A percentile compares a stretch with the other conserved stretches of the same genome.
phyloP scores from a whole-genome alignment of 768 basidiomycete species.

The Hygrophorus russula region DNA sequence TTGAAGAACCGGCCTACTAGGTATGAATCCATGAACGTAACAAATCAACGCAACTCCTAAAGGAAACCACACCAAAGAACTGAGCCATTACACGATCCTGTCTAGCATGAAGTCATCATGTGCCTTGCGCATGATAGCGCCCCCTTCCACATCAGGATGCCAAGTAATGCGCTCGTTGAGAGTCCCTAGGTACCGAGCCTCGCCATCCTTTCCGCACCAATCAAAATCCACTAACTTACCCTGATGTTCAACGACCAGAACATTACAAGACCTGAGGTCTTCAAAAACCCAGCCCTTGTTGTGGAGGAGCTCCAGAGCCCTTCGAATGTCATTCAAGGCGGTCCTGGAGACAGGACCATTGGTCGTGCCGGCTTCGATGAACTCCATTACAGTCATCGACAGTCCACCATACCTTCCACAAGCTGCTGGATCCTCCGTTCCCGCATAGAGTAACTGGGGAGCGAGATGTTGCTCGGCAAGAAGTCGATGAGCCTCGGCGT shows the following conservation, averaged over 20 bases:
- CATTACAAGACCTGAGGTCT: slow-evolving; percentile 1
- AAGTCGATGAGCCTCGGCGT: slow-evolving; percentile 17
- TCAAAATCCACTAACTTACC: slow-evolving; percentile 3
- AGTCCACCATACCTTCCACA: background rate
- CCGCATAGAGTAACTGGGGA: slow-evolving; percentile 21
- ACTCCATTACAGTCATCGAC: slow-evolving; percentile 31
- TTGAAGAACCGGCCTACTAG: too few species aligned
- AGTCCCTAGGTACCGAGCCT: background rate
- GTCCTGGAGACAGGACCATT: background rate
- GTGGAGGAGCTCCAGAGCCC: slow-evolving; percentile 1
- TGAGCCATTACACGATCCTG: too few species aligned
- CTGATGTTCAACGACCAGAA: background rate
- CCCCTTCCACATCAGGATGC: background rate
- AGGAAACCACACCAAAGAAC: too few species aligned
- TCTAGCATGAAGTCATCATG: background rate
- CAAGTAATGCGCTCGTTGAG: background rate
- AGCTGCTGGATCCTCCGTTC: slow-evolving; percentile 9
- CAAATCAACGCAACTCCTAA: too few species aligned
- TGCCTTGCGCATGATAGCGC: background rate
- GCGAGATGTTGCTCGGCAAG: slow-evolving; percentile 18
- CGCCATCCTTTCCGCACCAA: slow-evolving; percentile 2
- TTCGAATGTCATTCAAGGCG: background rate
- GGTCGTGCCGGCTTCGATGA: slow-evolving; percentile 10
- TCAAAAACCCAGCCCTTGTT: background rate
- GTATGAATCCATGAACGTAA: too few species aligned